phyloP scores from a whole-genome alignment of 768 basidiomycete genomes.

The Kwoniella sp. region DNA sequence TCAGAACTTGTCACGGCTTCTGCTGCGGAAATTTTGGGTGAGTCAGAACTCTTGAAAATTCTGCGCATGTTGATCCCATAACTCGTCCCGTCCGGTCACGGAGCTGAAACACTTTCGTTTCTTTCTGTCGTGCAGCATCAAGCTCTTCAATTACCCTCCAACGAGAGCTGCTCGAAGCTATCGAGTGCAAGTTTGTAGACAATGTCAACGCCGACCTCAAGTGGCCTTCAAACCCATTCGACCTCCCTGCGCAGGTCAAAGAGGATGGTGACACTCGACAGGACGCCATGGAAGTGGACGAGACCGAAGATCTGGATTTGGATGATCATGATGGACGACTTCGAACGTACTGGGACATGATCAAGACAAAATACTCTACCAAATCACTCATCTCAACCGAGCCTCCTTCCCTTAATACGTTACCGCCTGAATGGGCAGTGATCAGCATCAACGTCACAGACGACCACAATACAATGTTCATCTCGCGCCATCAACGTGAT shows the following conservation, averaged over 20 bases:
- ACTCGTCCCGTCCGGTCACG: no score
- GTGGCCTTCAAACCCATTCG: slow-evolving; percentile 64
- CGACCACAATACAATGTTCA: slow-evolving; percentile 78
- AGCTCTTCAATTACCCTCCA: slow-evolving; percentile 76
- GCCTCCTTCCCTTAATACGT: slow-evolving; percentile 34
- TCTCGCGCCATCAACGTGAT: slow-evolving; percentile 72
- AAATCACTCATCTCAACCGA: not conserved
- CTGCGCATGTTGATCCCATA: no score
- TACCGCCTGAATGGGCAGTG: slow-evolving; percentile 80
- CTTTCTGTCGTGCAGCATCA: slow-evolving; percentile 62
- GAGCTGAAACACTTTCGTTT: no score
- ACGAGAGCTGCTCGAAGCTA: slow-evolving; percentile 81
- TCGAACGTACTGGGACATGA: slow-evolving; percentile 29
- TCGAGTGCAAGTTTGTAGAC: slow-evolving; percentile 68
- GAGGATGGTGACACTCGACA: slow-evolving; percentile 13
- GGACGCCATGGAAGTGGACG: slow-evolving; percentile 36
- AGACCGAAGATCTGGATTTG: slow-evolving; percentile 6
- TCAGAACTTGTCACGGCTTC: slow-evolving; percentile 61
- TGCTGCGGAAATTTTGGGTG: slow-evolving; percentile 65
- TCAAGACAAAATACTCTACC: slow-evolving; percentile 22
- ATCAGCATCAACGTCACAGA: slow-evolving; percentile 80
- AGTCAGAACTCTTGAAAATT: no score
- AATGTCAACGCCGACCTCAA: slow-evolving; percentile 65
- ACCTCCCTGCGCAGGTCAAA: slow-evolving; percentile 42
- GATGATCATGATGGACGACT: slow-evolving; percentile 23